Evolutionary conservation across 371 early-diverging fungal species (phyloP), one percentile per base, ranked within the genome.

Genomic region (Smittium culicis): DNA sequence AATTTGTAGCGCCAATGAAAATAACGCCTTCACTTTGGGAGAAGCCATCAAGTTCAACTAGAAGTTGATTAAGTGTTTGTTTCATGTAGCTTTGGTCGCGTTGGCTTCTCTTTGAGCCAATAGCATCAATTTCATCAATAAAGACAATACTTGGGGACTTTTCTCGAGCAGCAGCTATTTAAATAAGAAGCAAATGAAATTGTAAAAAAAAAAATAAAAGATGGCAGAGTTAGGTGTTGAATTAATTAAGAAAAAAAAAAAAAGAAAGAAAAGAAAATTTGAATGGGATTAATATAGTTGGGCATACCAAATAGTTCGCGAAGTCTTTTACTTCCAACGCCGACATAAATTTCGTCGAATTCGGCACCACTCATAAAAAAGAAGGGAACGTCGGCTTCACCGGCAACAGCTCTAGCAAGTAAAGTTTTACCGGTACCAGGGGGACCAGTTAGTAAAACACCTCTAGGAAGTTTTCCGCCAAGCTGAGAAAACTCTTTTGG

Each of bases 11-110:
- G 67, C 95, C 98, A 80, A 98, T 97, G 66, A 98, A 93, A 75
- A 98, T 95, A n/a, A 97, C 97, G 72, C 96, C 94, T 88, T 99
- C 96, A 85, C 98, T 98, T 69, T 94, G 94, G 74, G 96, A 96
- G 98, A 99, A 99, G 76, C 99, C 99, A 76, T 99, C 99, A 99
- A 99, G 99, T 82, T 99, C 99, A 31, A 98, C 98, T 71, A 99
- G 83, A 69, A 99, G 89, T 82, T 99, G 99, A 83, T 99, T 99
- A 56, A 99, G 86, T 30, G 99, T 98, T n/a, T 98, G 35, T 45
- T 54, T 34, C 95, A 96, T 73, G 91, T 92, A 27, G 88, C 86
- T 68, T 90, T 85, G 20, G 89, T 87, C 73, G 96, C 90, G 91
- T 57, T 90, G 87, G 70, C 87, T 92, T 61, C 98, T 86, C 74